A percentile compares a stretch with the other conserved stretches of the same genome.
Conservation (phyloP, 2,329 filamentous ascomycete species). For the Hypocreales sp. region DNA sequence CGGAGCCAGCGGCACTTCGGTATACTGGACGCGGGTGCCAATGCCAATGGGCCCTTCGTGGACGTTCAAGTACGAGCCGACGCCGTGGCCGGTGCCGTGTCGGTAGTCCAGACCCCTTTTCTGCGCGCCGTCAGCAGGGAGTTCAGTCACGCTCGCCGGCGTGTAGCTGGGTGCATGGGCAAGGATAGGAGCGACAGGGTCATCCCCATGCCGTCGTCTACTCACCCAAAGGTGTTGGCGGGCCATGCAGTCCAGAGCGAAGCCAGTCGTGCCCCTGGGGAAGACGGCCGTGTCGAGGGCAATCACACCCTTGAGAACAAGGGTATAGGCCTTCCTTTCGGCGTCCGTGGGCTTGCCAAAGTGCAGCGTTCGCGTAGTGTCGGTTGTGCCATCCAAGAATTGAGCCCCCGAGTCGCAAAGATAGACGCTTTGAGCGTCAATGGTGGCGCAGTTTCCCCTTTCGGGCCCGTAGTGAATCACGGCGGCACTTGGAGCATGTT, state of each 20-base stretch:
- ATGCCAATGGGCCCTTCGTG: slow-evolving; percentile 97
- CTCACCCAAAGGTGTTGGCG: slow-evolving; percentile 82
- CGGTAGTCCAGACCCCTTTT: slow-evolving; percentile 76
- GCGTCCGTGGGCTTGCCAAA: slow-evolving; percentile 73
- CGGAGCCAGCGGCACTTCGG: slow-evolving; percentile 75
- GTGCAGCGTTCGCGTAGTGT: slow-evolving; percentile 86
- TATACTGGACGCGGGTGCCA: slow-evolving; percentile 79
- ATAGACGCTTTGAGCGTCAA: slow-evolving; percentile 78
- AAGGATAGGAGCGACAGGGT: too few relatives aligned
- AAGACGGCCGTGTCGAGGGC: slow-evolving; percentile 75
- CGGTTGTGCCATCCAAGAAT: slow-evolving; percentile 88
- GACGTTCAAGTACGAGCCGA: slow-evolving; percentile 90
- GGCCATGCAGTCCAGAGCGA: slow-evolving; percentile 75
- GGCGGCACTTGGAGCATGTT: slow-evolving; percentile 81
- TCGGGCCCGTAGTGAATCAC: slow-evolving; percentile 94
- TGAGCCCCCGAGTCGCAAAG: slow-evolving; percentile 97
- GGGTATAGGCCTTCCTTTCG: slow-evolving; percentile 79
- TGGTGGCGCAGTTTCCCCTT: slow-evolving; percentile 60
- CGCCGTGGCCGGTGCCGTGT: slow-evolving; percentile 90
- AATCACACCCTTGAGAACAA: slow-evolving; percentile 91
- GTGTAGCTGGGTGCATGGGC: too few relatives aligned
- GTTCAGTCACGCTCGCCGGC: too few relatives aligned
- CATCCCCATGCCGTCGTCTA: too few relatives aligned
- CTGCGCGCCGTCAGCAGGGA: slow-evolving; percentile 12
- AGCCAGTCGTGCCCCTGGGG: slow-evolving; percentile 89